Conservation (phyloP, 2,329 filamentous ascomycete genomes). For the Trichoderma sp. region DNA sequence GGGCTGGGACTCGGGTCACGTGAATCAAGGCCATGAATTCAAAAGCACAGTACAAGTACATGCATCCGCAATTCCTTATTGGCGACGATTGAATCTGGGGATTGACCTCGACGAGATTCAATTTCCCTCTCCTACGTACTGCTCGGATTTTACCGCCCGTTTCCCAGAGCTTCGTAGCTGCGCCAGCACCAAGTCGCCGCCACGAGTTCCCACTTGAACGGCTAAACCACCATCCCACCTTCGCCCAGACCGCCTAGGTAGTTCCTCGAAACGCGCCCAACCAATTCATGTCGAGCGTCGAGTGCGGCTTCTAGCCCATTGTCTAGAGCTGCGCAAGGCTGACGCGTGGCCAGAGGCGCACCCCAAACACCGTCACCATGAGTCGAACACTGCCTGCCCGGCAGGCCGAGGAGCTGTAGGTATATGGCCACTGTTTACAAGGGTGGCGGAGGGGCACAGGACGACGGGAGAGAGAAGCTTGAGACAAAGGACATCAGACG, state of each 20-base stretch:
- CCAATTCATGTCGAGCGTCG: constrained; percentile 20
- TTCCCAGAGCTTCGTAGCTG: not conserved
- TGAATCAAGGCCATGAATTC: constrained; percentile 6
- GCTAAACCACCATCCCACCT: constrained; percentile 18
- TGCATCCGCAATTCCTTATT: not conserved
- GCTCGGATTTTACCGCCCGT: not conserved
- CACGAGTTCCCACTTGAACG: constrained; percentile 8
- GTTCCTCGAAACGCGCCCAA: constrained; percentile 17
- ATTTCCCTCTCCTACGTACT: not conserved
- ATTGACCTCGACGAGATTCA: not conserved
- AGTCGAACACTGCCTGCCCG: constrained; percentile 71
- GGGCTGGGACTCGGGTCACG: constrained; percentile 14
- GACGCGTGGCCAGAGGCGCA: constrained; percentile 20
- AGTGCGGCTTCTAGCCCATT: constrained; percentile 20
- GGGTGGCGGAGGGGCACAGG: constrained; percentile 5
- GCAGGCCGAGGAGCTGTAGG: constrained; percentile 87
- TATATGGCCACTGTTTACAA: constrained; percentile 26
- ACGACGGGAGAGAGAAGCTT: not conserved
- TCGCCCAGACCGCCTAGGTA: constrained; percentile 19
- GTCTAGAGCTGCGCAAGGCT: constrained; percentile 21
- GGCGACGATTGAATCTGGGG: not conserved
- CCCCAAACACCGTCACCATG: constrained; percentile 48
- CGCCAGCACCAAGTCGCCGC: not conserved
- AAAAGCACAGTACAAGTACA: not conserved
- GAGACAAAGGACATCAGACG: not conserved